Base-by-base conservation (phyloP, 495 filamentous ascomycete species). In the Xylaria grammica region DNA sequence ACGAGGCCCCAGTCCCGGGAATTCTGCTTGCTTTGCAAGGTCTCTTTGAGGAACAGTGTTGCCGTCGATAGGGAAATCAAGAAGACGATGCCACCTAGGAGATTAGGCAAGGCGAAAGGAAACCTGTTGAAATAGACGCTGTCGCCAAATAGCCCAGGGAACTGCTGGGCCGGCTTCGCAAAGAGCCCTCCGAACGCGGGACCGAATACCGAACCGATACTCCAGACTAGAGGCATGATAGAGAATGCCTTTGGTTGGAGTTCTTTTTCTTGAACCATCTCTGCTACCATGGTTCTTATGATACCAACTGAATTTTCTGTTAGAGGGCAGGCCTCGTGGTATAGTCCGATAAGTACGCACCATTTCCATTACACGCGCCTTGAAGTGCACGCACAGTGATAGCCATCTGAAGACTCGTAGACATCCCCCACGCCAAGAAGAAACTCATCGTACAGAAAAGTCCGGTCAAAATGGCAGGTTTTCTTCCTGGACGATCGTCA, bases 121-220 rank as follows among this genome's bases (percentile, higher is more conserved):
- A 86, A 96, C 46, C 78, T 81, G 63, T 86, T 83, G 49, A 97
- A 82, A 65, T 93, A 90, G 46, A 76, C 80, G 26, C 81, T 87
- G 22, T 85, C 72, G 8, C 88, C 87, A 73, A 94, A 95, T 17
- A 90, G 57, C 13, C 75, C 77, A 3, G 91, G 91, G 56, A 79
- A 81, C 68, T 91, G 84, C 46, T 90, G 87, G 1, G 87, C 86
- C 2, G 94, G 94, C 57, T 90, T 87, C 8, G 92, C 90, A 58
- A 98, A 86, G 42, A 89, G 87, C 2, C 94, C 94, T 26, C 94
- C 94, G 69, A 97, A 89, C 1, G 88, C 86, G 2, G 94, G 94
- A 0, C 94, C 94, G 72, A 97, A 87, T n/a, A 97, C 90, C 45
- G 86, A 89, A 1, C 93, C 93, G 53, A 93, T 82, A 10, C 86